Evolutionary conservation across 768 basidiomycete genomes (phyloP), one percentile per base, ranked within the genome.

Genomic region (Filobasidium floriforme): DNA sequence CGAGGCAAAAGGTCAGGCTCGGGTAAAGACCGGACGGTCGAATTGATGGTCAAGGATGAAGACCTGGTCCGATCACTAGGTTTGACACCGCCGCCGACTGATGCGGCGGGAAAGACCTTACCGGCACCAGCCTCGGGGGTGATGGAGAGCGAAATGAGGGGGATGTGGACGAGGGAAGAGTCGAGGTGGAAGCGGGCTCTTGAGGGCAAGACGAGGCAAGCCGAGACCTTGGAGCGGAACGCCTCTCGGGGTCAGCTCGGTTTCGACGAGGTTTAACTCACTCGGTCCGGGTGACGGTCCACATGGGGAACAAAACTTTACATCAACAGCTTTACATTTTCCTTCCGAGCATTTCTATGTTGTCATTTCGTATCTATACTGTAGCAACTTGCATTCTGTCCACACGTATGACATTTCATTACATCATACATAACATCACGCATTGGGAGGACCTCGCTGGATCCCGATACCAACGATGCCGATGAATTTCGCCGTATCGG

Each of bases 81-180:
- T 44, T 59, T 68, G 26, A 32, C 26, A 28, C 2, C 22, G 15
- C 54, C 54, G 19, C 54, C 29, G 46, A 49, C 46, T 14, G 18
- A 22, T 18, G 32, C 32, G 32, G 32, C 4, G 32, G 32, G 32
- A 9, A 37, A 37, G 32, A 37, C 4, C 9, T 37, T 37, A 37
- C 32, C 32, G 32, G 32, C 32, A 3, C 2, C 55, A 9, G 60
- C 51, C 4, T 37, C 24, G 41, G 59, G 49, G n/a, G 60, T 63
- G 0, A 61, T 68, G 63, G 59, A 68, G 46, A 62, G 55, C 59
- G 67, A 68, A 29, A 60, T 65, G 32, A 61, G 67, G 11, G 43
- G 49, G 22, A 68, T 65, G 10, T 68, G 67, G 67, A 37, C 26
- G 14, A 68, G 63, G 44, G 67, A 68, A 37, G 63, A 68, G 11